Base-by-base conservation (phyloP, 192 early-diverging fungal genomes). In the Rhizoclosmatium globosum region DNA sequence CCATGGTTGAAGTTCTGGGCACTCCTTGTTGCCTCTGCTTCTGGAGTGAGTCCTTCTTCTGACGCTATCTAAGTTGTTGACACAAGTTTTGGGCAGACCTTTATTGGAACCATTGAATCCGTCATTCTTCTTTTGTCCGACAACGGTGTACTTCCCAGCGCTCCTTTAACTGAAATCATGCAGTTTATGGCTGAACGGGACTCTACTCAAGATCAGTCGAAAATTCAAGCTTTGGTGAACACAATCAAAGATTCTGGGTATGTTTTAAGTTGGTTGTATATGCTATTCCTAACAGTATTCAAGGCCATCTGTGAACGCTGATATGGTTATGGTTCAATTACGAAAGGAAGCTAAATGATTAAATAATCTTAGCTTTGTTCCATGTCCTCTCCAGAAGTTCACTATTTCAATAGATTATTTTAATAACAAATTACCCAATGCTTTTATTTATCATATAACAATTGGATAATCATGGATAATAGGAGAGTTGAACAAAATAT, bases 1-100 rank as follows among this genome's bases (percentile, higher is more conserved):
- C 82, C 85, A 21, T 88, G 87, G 87, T 23, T 86, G 11, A 79
- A 82, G 43, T 86, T 87, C 69, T 88, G 87, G 87, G 69, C 85
- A 2, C 58, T 88, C 13, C 73, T 85, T 1, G 78, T 77, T 9
- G 82, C 87, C 1, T 84, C 85, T 0, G 76, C 83, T 15, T 76
- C 82, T 23, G 84, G 83, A 17, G 83, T 86, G 72, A 2, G 80
- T 50, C 6, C 56, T 44, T 7, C 19, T 4, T 67, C 6, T 3
- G 44, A 19, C n/a, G 61, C 41, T 11, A 3, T 42, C 38, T 17
- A 11, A 23, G 17, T 7, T 53, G 50, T 4, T 62, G 45, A 42
- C 9, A 7, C 50, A 53, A 53, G 6, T 53, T 11, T 59, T 64
- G 9, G 7, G 23, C 19, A 85, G 84, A 86, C 74, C 6, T 71